Evolutionary conservation across 306 rosid genomes (phyloP).

Genomic region (Prunus persica): DNA sequence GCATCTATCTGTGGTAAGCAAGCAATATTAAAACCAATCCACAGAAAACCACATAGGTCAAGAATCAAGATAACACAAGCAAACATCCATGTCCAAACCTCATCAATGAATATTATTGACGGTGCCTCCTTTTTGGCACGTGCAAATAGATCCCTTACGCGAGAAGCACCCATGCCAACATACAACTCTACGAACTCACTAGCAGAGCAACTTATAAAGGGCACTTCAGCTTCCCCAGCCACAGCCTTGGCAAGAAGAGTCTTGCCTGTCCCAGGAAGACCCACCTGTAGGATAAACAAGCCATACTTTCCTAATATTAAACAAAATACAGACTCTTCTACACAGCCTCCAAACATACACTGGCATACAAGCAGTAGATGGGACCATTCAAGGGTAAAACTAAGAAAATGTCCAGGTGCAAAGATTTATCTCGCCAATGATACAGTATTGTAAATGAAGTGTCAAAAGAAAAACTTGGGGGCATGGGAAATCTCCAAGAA

Average conservation of each 20-base stretch:
- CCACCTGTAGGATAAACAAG: slow-evolving; percentile 68
- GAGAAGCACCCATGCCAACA: slow-evolving; percentile 99
- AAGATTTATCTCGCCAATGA: slow-evolving; percentile 11
- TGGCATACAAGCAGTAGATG: background rate
- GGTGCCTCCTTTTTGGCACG: slow-evolving; percentile 98
- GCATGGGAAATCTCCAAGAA: background rate
- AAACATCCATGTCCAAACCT: slow-evolving; percentile 46
- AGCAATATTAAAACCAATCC: slow-evolving; percentile 16
- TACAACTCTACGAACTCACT: slow-evolving; percentile 98
- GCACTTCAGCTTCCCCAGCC: slow-evolving; percentile 99
- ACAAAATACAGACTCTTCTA: slow-evolving; percentile 2
- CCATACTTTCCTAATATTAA: slow-evolving; percentile 20
- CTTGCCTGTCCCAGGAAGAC: slow-evolving; percentile 99
- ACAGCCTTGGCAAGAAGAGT: slow-evolving; percentile 99
- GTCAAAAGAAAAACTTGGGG: background rate
- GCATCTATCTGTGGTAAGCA: slow-evolving; percentile 81
- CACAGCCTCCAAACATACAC: slow-evolving; percentile 10
- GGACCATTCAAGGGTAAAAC: slow-evolving; percentile 14
- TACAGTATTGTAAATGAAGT: background rate
- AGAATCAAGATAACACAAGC: slow-evolving; percentile 13
- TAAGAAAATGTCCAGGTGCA: background rate
- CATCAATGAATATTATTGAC: slow-evolving; percentile 90
- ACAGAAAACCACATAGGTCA: slow-evolving; percentile 14
- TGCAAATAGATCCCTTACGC: slow-evolving; percentile 99
- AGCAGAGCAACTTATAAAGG: slow-evolving; percentile 96